Base-by-base conservation (phyloP, 2,329 filamentous ascomycete genomes). In the Exophiala sp. region DNA sequence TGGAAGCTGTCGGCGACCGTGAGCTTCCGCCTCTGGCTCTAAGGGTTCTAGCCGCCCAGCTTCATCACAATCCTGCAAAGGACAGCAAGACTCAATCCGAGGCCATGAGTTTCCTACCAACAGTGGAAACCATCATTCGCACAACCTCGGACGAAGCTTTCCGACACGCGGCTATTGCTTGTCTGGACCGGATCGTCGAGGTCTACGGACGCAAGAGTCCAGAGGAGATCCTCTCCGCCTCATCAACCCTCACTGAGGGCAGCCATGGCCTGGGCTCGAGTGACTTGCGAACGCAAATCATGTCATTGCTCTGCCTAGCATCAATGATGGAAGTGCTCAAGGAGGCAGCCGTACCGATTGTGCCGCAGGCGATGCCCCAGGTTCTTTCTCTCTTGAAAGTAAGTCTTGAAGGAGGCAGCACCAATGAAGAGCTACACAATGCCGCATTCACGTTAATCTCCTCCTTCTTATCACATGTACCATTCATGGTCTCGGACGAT, bases 151-250 rank as follows among this genome's bases (percentile, higher is more conserved):
- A 93, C 58, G 78, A 85, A 46, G 76, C 81, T 22, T 84, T 93
- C 66, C 89, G 91, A 69, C 84, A 89, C 61, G 88, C 87, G 9
- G 87, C 90, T 1, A 83, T 98, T 55, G 82, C 83, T 29, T 97
- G 91, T 61, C 84, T 97, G 38, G 90, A 96, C 69, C 87, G 88
- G 67, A 94, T 98, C 56, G 81, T 87, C 2, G 90, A 96, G 69
- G 91, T 91, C 66, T 97, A 95, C 65, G 94, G 93, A 59, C 94
- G 93, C 73, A 94, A 90, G 66, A 87, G 95, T 62, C 76, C 85
- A 1, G 81, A 85, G 58, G 83, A 82, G 38, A 85, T 95, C 38
- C 76, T 85, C 21, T 79, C 79, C 3, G 85, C 89, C 3, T 88
- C 89, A 3, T 75, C 82, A 52, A 85, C 84, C 1, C 85, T 98